Evolutionary conservation across 306 rosid species (phyloP), one percentile per base, ranked within the genome.

Genomic region (Luffa acutangula): DNA sequence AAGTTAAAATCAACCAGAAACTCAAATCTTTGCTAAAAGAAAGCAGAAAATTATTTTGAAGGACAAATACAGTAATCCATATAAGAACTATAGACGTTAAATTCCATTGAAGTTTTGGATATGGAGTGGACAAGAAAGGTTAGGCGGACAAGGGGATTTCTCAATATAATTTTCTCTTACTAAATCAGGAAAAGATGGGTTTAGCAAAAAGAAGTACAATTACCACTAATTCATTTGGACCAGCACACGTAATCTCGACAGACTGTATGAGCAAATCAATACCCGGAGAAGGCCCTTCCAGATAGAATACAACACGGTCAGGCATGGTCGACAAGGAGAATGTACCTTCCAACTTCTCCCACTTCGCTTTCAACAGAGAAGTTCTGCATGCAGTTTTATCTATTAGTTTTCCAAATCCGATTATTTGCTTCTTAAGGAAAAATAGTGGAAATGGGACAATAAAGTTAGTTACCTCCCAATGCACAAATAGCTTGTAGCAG

Each of bases 231-330:
- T 84, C 92, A 75, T 77, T 86, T 66, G 86, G 83, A 79, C 39
- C 75, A 34, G 87, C 85, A 86, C 89, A 84, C 36, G 83, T 80
- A 70, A 96, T 85, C 70, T 77, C 86, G 17, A 88, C 96, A 18
- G 96, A 88, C 84, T 74, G 82, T 56, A 93, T 85, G 64, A 91
- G 96, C 67, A 96, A 65, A 77, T 96, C 93, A 76, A 90, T 67
- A 84, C 94, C 96, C 71, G 92, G 85, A 81, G 94, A 87, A 80
- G 99, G 97, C 78, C 98, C 98, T 90, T 96, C 99, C 82, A 96
- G 80, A 89, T 91, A 96, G 80, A 96, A 90, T 56, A 88, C 75
- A 79, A 80, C 88, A 64, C 85, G 86, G 13, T 90, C 84, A 10
- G 99, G 96, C 74, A 81, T 52, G 39, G 87, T 81, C 36, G 94